phyloP scores from a whole-genome alignment of 805 yeast species.

The Dipodascopsis tothii region DNA sequence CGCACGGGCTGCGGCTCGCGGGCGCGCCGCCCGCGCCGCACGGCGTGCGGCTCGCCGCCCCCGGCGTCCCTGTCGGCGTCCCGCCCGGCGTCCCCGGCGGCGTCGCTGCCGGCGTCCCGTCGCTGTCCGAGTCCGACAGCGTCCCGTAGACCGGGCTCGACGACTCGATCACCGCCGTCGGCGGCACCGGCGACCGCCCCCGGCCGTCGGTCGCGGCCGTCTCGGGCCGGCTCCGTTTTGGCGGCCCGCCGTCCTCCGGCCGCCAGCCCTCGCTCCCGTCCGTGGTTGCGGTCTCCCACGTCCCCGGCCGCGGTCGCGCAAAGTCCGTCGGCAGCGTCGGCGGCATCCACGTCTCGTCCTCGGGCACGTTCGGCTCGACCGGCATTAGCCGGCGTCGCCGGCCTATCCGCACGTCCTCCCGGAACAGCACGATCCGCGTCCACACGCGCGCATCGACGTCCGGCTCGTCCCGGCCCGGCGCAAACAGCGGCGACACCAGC shows the following conservation, averaged over 20 bases:
- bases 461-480: background rate
- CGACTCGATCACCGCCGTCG: background rate
- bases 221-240: background rate
- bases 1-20: conserved; percentile 16
- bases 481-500: background rate
- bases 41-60: too few relatives aligned
- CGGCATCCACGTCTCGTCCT: too few relatives aligned
- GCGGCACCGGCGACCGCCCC: background rate
- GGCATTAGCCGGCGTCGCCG: too few relatives aligned
- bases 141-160: background rate
- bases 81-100: background rate
- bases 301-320: too few relatives aligned
- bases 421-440: conserved; percentile 13
- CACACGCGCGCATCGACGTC: conserved; percentile 3
- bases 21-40: too few relatives aligned
- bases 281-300: too few relatives aligned
- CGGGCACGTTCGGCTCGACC: too few relatives aligned
- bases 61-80: too few relatives aligned
- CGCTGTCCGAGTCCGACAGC: background rate
- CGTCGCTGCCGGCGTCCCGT: background rate
- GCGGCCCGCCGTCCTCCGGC: conserved; percentile 10
- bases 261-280: too few relatives aligned
- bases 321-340: too few relatives aligned
- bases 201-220: background rate
- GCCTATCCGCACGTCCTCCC: conserved; percentile 11